Conservation (phyloP, 1,139 yeast species). For the Yamadazyma spencermartinsiae region DNA sequence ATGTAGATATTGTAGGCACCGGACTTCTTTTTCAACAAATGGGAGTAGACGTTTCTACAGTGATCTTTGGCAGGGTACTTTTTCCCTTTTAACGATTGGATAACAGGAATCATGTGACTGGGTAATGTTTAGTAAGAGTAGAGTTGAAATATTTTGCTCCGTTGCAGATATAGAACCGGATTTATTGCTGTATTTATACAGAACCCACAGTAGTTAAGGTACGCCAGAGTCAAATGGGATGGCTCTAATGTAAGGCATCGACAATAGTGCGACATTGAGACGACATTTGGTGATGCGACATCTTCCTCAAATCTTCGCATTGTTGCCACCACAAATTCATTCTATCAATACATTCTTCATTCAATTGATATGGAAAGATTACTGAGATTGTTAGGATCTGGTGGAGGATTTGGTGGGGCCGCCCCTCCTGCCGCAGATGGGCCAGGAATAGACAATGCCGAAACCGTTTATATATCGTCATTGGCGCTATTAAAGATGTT, state of each 20-base stretch:
- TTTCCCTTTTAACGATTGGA: conserved; percentile 24
- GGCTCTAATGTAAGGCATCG: not conserved
- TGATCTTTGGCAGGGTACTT: conserved; percentile 80
- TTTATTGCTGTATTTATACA: no score
- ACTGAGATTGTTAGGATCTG: conserved; percentile 68
- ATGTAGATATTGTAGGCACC: conserved; percentile 46
- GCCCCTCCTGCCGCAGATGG: conserved; percentile 57
- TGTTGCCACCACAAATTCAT: conserved; percentile 1
- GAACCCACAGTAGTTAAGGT: no score
- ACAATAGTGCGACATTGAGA: not conserved
- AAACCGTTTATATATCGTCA: conserved; percentile 94
- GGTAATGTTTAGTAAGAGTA: no score
- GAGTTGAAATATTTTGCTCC: not conserved
- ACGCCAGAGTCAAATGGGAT: no score
- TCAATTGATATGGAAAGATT: conserved; percentile 61
- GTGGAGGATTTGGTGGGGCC: conserved; percentile 58
- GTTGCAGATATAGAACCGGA: conserved; percentile 1
- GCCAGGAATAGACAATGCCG: conserved; percentile 90
- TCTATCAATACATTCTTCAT: not conserved
- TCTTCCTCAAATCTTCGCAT: not conserved
- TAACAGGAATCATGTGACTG: conserved; percentile 9
- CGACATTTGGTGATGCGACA: no score
- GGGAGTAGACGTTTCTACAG: conserved; percentile 51
- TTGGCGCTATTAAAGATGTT: conserved; percentile 94
- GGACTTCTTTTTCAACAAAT: conserved; percentile 30